phyloP scores from a whole-genome alignment of 495 filamentous ascomycete genomes.

The Cercophora samala region DNA sequence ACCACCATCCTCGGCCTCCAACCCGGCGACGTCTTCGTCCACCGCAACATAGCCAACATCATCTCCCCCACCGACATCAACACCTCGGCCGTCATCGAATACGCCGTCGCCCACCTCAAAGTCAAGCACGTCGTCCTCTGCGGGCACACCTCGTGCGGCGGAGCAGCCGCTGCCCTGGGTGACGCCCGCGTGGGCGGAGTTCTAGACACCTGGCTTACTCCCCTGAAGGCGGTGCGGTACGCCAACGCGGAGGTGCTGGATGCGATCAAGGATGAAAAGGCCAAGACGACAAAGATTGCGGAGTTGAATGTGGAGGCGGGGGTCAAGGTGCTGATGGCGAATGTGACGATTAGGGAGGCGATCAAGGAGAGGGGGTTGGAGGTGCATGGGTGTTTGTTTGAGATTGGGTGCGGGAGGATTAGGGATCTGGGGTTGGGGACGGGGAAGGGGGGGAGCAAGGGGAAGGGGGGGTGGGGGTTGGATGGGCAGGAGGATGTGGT shows the following conservation, averaged over 20 bases:
- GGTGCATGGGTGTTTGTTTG: conserved; percentile 71
- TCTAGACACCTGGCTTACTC: conserved; percentile 79
- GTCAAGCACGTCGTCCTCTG: conserved; percentile 83
- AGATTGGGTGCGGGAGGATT: conserved; percentile 59
- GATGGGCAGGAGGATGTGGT: conserved; percentile 34
- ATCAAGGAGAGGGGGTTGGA: conserved; percentile 65
- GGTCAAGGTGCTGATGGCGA: conserved; percentile 59
- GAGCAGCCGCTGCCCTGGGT: conserved; percentile 64
- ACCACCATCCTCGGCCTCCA: conserved; percentile 76
- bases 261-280: conserved; percentile 45
- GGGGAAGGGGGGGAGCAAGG: conserved; percentile 28
- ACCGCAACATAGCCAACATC: conserved; percentile 94
- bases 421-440: conserved; percentile 54
- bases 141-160: conserved; percentile 80
- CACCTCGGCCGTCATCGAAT: conserved; percentile 76
- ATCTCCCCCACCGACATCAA: conserved; percentile 73
- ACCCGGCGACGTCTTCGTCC: conserved; percentile 87
- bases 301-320: conserved; percentile 71
- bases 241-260: conserved; percentile 55
- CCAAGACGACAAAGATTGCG: conserved; percentile 53
- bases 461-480: conserved; percentile 12
- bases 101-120: conserved; percentile 67
- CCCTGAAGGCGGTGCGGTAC: conserved; percentile 59
- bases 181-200: conserved; percentile 66
- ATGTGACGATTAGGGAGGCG: conserved; percentile 58